Percentiles rank a stretch among this genome's conserved stretches.
phyloP scores from a whole-genome alignment of 2,329 filamentous ascomycete genomes.

The Neonectria faginata region DNA sequence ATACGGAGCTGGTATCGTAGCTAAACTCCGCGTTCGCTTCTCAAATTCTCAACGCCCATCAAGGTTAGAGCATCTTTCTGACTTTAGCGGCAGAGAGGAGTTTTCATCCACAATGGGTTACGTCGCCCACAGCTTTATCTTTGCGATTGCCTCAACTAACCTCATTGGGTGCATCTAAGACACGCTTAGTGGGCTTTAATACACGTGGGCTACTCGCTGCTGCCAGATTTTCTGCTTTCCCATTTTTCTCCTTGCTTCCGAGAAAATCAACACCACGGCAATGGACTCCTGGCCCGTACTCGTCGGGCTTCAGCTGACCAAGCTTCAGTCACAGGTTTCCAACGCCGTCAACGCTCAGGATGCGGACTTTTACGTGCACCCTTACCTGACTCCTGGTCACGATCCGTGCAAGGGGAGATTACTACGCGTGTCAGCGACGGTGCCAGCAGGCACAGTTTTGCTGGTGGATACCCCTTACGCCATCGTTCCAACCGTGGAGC shows the following conservation, averaged over 20 bases:
- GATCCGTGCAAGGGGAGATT: slow-evolving; percentile 45
- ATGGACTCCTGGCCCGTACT: slow-evolving; percentile 37
- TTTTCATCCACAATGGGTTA: slow-evolving; percentile 40
- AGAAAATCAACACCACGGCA: slow-evolving; percentile 9
- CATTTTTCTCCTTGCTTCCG: slow-evolving; percentile 9
- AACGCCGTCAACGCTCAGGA: slow-evolving; percentile 34
- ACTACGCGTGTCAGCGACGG: slow-evolving; percentile 38
- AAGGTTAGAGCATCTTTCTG: neutral
- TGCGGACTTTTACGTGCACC: slow-evolving; percentile 39
- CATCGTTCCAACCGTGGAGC: slow-evolving; percentile 41
- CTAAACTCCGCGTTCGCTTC: neutral
- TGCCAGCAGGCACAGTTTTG: slow-evolving; percentile 44
- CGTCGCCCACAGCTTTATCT: slow-evolving; percentile 22
- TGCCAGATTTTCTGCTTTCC: slow-evolving; percentile 23
- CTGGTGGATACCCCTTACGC: slow-evolving; percentile 46
- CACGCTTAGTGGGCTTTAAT: slow-evolving; percentile 21
- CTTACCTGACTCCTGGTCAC: slow-evolving; percentile 38
- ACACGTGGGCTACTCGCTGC: slow-evolving; percentile 23
- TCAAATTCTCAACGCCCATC: neutral
- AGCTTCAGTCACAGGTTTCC: slow-evolving; percentile 19
- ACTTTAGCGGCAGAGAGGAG: neutral
- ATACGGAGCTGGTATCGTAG: neutral
- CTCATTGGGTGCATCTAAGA: slow-evolving; percentile 34
- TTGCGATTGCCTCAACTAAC: slow-evolving; percentile 40
- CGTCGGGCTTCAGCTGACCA: slow-evolving; percentile 29